These are phyloP conservation scores for Hypoxylon trugodes DNA, from an alignment of 495 filamentous ascomycete species.

Conservation along the genomic window DNA sequence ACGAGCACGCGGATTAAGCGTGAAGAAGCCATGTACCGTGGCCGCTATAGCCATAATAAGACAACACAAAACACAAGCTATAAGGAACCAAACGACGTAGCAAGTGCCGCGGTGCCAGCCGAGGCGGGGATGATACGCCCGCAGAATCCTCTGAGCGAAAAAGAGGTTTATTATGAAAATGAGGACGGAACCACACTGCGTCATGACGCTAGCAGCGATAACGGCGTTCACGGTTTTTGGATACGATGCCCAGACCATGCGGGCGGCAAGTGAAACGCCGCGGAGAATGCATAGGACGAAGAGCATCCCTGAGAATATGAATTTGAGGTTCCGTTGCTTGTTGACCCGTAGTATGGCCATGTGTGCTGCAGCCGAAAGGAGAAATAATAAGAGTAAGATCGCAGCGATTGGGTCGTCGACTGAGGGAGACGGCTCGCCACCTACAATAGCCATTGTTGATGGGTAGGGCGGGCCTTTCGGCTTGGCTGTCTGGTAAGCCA, in stretches of 20 bases:
- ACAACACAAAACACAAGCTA: slow-evolving; percentile 65
- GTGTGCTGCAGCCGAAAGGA: slow-evolving; percentile 64
- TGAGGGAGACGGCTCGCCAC: slow-evolving; percentile 61
- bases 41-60: slow-evolving; percentile 75
- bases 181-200: slow-evolving; percentile 77
- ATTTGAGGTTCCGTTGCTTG: slow-evolving; percentile 66
- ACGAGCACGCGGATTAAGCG: slow-evolving; percentile 54
- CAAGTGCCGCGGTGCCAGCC: slow-evolving; percentile 69
- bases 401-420: slow-evolving; percentile 72
- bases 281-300: slow-evolving; percentile 85
- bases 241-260: slow-evolving; percentile 66
- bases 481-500: slow-evolving; percentile 1
- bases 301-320: slow-evolving; percentile 71
- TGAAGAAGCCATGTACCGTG: slow-evolving; percentile 72
- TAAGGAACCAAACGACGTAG: slow-evolving; percentile 63
- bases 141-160: slow-evolving; percentile 78
- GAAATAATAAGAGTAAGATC: slow-evolving; percentile 72
- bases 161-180: slow-evolving; percentile 85
- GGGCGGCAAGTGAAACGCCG: slow-evolving; percentile 68
- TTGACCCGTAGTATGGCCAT: slow-evolving; percentile 74
- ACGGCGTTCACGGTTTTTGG: slow-evolving; percentile 60
- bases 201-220: slow-evolving; percentile 78
- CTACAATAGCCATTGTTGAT: slow-evolving; percentile 58
- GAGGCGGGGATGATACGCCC: slow-evolving; percentile 73
- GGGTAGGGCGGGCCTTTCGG: slow-evolving; percentile 46